Evolutionary conservation across 2,329 filamentous ascomycete genomes (phyloP), one percentile per base, ranked within the genome.

Genomic region (Paecilomyces niveus): DNA sequence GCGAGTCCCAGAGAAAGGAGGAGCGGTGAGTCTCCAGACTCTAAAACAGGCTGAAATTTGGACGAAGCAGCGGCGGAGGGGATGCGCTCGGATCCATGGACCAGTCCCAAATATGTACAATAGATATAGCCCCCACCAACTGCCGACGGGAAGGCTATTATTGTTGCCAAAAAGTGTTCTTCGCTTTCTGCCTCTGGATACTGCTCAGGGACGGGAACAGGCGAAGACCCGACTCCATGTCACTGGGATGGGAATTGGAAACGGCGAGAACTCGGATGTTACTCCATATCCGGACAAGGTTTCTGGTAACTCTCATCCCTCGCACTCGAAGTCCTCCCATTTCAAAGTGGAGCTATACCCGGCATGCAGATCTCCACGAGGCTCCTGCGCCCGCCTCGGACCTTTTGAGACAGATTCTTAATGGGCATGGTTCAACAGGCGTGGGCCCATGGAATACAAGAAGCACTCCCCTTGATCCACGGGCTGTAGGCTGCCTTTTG

Each of bases 381-480:
- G 50, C 50, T 52, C 26, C 50, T 29, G 26, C 50, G 50, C 50
- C 50, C 21, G 50, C 26, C 29, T 52, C 50, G 50, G 50, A 13
- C 50, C 26, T 52, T 52, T 52, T 52, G 50, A 24, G 50, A 52
- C 50, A 52, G 50, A 21, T 52, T 8, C 50, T 52, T 24, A 52
- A 24, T 29, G 50, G 50, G 11, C 50, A 24, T 52, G 50, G 50
- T 29, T 52, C 10, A 52, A 3, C 21, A 29, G 10, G 13, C 50
- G 50, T 52, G 50, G 50, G 22, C 50, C 50, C 50, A 29, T 24
- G 50, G 21, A 29, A 52, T 29, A n/a, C 8, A 52, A 52, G 24
- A 26, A 52, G 22, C n/a, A 13, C 8, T 52, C 26, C 52, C 53
- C 29, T 60, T 54, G 58, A 50, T 60, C 58, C 53, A 58, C 58